Evolutionary conservation across 345 rosid species (phyloP).

Genomic region (Theobroma cacao): DNA sequence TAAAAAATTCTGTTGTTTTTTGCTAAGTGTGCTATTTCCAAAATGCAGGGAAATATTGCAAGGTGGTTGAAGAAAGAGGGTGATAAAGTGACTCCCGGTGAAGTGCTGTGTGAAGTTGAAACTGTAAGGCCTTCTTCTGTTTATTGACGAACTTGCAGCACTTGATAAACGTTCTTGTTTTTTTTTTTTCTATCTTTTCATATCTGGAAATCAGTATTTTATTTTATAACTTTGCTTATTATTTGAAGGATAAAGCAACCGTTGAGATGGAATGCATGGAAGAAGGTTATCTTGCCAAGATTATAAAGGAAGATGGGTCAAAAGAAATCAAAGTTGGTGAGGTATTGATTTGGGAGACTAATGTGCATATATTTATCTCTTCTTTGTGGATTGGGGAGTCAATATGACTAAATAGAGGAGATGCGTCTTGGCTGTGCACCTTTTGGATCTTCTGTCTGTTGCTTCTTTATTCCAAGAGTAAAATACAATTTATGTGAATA

Average conservation of each 20-base stretch:
- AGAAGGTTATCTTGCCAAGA: conserved; percentile 96
- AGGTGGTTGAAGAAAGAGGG: conserved; percentile 99
- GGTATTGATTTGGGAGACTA: conserved; percentile 37
- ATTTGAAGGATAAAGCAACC: conserved; percentile 83
- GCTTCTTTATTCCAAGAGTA: neutral
- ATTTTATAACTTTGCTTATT: conserved; percentile 9
- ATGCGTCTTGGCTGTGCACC: neutral
- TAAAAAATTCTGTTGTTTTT: neutral
- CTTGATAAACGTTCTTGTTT: conserved; percentile 7
- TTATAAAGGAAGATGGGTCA: conserved; percentile 79
- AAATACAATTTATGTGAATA: neutral
- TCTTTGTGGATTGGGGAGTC: neutral
- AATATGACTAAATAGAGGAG: neutral
- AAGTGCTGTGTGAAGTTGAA: conserved; percentile 99
- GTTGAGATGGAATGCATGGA: conserved; percentile 99
- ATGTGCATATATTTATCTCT: neutral
- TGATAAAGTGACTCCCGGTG: conserved; percentile 82
- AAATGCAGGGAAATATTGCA: conserved; percentile 88
- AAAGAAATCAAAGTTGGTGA: conserved; percentile 95
- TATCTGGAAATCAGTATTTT: conserved; percentile 12
- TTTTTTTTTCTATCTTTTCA: conserved; percentile 4
- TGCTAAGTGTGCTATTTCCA: conserved; percentile 20
- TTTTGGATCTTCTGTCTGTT: neutral
- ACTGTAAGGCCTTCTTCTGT: conserved; percentile 52
- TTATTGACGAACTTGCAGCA: conserved; percentile 10